Evolutionary conservation across 257 asterid genomes (phyloP).

Genomic region (Mentha longifolia): DNA sequence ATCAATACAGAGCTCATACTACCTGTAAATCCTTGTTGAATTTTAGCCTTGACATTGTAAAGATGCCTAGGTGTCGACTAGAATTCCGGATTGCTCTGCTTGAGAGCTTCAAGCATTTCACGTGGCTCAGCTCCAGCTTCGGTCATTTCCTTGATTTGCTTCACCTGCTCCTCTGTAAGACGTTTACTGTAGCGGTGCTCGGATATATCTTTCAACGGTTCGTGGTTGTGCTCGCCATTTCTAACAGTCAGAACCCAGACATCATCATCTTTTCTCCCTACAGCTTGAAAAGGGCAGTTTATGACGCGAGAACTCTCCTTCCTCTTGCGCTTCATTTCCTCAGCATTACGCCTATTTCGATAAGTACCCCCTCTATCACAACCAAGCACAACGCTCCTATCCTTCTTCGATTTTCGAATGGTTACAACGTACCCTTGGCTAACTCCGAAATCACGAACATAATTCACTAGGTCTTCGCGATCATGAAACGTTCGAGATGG

Average conservation of each 20-base stretch:
- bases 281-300: conserved; percentile 58
- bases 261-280: conserved; percentile 55
- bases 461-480: conserved; percentile 49
- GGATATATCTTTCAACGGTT: conserved; percentile 53
- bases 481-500: conserved; percentile 51
- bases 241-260: conserved; percentile 50
- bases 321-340: conserved; percentile 53
- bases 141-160: conserved; percentile 49
- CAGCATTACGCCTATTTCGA: conserved; percentile 46
- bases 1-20: not conserved
- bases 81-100: conserved; percentile 52
- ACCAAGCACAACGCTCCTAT: conserved; percentile 58
- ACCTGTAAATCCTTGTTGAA: conserved; percentile 55
- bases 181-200: conserved; percentile 59
- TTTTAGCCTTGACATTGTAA: conserved; percentile 55
- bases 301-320: conserved; percentile 53
- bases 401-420: conserved; percentile 51
- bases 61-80: conserved; percentile 57
- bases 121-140: conserved; percentile 57
- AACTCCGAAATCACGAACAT: conserved; percentile 55
- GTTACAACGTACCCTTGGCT: conserved; percentile 57
- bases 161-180: conserved; percentile 48
- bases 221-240: conserved; percentile 58
- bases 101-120: conserved; percentile 48
- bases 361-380: conserved; percentile 60